Conservation (phyloP, 2,329 filamentous ascomycete genomes). For the Elsinoe ampelina region DNA sequence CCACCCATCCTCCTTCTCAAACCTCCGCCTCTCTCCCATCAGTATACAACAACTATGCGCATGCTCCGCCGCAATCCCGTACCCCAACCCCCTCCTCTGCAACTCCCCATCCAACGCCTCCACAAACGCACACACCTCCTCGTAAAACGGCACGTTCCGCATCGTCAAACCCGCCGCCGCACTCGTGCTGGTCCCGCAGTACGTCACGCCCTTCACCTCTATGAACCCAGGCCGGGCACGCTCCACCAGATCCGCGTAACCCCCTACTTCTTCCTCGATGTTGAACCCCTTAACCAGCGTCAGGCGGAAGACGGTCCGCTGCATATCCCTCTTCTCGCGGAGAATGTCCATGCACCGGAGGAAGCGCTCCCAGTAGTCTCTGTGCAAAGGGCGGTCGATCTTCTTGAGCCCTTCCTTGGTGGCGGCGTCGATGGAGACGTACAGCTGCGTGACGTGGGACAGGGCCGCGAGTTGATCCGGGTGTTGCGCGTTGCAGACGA, state of each 20-base stretch:
- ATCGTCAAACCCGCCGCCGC: conserved; percentile 84
- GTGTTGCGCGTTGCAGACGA: conserved; percentile 96
- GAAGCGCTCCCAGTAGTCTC: conserved; percentile 97
- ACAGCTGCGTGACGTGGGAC: conserved; percentile 83
- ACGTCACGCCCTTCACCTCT: conserved; percentile 94
- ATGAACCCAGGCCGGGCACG: conserved; percentile 82
- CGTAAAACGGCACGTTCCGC: conserved; percentile 94
- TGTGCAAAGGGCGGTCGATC: conserved; percentile 85
- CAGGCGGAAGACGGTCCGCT: conserved; percentile 87
- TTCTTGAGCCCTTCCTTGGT: conserved; percentile 78
- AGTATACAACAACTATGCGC: conserved; percentile 90
- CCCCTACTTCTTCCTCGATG: conserved; percentile 81
- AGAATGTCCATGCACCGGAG: conserved; percentile 83
- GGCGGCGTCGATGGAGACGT: conserved; percentile 90
- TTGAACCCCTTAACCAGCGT: conserved; percentile 98
- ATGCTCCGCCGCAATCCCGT: conserved; percentile 91
- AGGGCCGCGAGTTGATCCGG: conserved; percentile 79
- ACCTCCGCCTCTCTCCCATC: conserved; percentile 66
- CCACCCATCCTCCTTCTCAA: conserved; percentile 70
- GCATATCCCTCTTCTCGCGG: conserved; percentile 68
- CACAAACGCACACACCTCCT: conserved; percentile 78
- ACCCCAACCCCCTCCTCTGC: conserved; percentile 59
- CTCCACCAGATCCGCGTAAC: conserved; percentile 83
- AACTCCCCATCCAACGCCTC: conserved; percentile 63
- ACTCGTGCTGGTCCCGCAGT: conserved; percentile 82